Conservation (phyloP, 2,329 filamentous ascomycete genomes). For the Aspergillus sp. region DNA sequence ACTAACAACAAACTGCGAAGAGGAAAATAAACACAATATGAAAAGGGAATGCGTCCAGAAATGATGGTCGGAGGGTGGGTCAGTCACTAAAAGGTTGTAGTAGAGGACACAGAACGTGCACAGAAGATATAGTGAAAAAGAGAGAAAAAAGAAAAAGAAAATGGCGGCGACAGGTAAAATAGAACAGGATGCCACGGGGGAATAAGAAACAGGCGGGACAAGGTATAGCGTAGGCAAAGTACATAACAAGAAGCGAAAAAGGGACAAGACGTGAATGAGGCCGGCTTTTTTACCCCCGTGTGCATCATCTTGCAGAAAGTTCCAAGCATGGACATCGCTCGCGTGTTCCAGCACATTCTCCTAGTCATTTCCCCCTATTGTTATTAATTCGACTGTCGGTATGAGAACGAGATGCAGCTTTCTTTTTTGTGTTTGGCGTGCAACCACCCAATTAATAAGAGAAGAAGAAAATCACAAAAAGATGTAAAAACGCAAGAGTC, state of each 20-base stretch:
- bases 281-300: conserved; percentile 14
- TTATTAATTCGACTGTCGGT: conserved; percentile 21
- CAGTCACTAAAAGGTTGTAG: conserved; percentile 26
- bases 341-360: conserved; percentile 25
- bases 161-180: conserved; percentile 12
- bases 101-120: conserved; percentile 20
- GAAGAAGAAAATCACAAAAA: neutral
- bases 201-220: conserved; percentile 26
- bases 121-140: conserved; percentile 17
- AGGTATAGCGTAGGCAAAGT: conserved; percentile 40
- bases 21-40: conserved; percentile 9
- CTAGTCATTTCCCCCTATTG: conserved; percentile 23
- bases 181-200: conserved; percentile 23
- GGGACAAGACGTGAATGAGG: conserved; percentile 23
- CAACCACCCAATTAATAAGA: conserved; percentile 21
- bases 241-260: conserved; percentile 40
- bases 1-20: conserved; percentile 18
- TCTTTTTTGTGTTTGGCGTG: conserved; percentile 20
- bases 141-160: conserved; percentile 21
- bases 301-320: conserved; percentile 23
- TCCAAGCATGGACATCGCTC: conserved; percentile 19
- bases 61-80: conserved; percentile 24
- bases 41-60: conserved; percentile 21
- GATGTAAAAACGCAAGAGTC: conserved; percentile 23
- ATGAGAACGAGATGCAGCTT: conserved; percentile 17